Base-by-base conservation (phyloP, 2,329 filamentous ascomycete genomes). In the Monilinia fructicola region DNA sequence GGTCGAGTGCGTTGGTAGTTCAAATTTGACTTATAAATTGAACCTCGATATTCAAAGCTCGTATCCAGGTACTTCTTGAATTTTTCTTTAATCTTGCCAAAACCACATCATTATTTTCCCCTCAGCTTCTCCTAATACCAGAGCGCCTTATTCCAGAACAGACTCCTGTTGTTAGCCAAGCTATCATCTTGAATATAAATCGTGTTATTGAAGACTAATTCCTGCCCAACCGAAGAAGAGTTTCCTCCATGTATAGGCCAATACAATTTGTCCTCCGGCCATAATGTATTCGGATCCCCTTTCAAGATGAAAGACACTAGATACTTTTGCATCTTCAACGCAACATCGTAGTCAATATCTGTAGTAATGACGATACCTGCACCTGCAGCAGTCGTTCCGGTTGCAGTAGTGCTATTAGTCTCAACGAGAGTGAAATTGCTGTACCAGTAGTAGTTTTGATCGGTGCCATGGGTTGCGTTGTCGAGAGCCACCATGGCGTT, bases 361-460 rank as follows among this genome's bases (percentile, higher is more conserved):
- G 66, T 70, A 26, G 59, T 69, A 10, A 72, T 71, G 12, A 74
- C 72, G 16, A 68, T 62, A 38, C 72, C 69, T 26, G 67, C 68
- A 35, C 65, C 67, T 4, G 58, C 58, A 28, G 62, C 66, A 31
- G 61, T 48, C 35, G 68, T 56, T n/a, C 60, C 64, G 18, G 55
- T 67, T 12, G 59, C 71, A 1, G 69, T 54, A 10, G 67, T 67
- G 31, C 66, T 65, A 23, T 68, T 71, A 1, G 64, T 64, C n/a
- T 26, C 53, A 3, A 71, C 70, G 12, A 74, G 72, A 10, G 70
- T 71, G 56, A 71, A 73, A 12, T 71, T 75, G 64, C 65, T 70
- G 66, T 75, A 76, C 71, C 76, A 78, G 69, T 78, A 78, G 69
- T 78, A 78, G 46, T 69, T 73, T 67, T 78, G 76, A 69, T 78